These are phyloP conservation scores for Ophiosphaerella korrae DNA, from an alignment of 2,329 filamentous ascomycete species.

Conservation along the genomic window DNA sequence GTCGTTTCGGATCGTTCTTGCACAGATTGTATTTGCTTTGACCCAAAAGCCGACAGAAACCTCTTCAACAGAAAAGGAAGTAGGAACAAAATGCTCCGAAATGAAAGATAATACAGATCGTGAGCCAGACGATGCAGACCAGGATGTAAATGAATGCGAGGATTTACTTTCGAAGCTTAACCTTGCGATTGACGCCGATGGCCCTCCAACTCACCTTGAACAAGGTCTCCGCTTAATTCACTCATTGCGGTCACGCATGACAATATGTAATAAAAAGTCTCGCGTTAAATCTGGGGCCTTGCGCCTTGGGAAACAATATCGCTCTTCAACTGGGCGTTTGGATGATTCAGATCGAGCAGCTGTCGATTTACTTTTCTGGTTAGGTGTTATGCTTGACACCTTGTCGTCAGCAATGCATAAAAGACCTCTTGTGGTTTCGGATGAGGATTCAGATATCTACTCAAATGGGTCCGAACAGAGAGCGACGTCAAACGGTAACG, in stretches of 20 bases:
- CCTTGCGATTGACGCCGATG: slow-evolving; percentile 42
- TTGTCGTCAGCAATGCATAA: slow-evolving; percentile 60
- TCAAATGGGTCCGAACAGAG: slow-evolving; percentile 11
- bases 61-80: background rate
- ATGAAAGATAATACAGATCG: background rate
- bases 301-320: slow-evolving; percentile 18
- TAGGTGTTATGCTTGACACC: slow-evolving; percentile 65
- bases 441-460: slow-evolving; percentile 53
- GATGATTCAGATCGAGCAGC: slow-evolving; percentile 51
- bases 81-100: background rate
- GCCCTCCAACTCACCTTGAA: slow-evolving; percentile 48
- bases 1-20: slow-evolving; percentile 53
- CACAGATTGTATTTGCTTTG: slow-evolving; percentile 54
- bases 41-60: slow-evolving; percentile 48
- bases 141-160: slow-evolving; percentile 30
- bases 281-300: slow-evolving; percentile 9
- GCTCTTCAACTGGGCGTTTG: slow-evolving; percentile 23
- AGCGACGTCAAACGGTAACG: background rate
- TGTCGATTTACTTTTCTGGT: slow-evolving; percentile 62
- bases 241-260: slow-evolving; percentile 38
- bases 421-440: slow-evolving; percentile 52
- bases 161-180: slow-evolving; percentile 39
- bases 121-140: slow-evolving; percentile 9
- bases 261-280: slow-evolving; percentile 21
- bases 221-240: slow-evolving; percentile 49